A percentile compares a stretch with the other conserved stretches of the same genome.
Conservation (phyloP, 352 stramenopile species). For the Pythium sp. region DNA sequence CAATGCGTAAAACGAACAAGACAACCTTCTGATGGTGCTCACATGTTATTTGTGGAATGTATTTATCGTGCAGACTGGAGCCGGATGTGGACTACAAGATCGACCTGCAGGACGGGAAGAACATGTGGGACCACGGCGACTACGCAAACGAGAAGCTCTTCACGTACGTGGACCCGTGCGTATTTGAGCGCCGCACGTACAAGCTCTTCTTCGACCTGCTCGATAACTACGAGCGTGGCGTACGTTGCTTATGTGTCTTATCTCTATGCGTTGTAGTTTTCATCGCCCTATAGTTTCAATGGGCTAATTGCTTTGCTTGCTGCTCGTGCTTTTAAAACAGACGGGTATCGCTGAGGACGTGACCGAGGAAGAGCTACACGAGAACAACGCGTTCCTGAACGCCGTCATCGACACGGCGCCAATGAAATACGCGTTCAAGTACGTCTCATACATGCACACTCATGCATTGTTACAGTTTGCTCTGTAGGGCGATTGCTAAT, state of each 20-base stretch:
- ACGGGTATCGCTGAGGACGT: constrained; percentile 87
- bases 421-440: constrained; percentile 94
- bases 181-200: constrained; percentile 91
- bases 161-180: constrained; percentile 75
- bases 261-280: not conserved
- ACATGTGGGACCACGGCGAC: constrained; percentile 86
- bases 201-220: constrained; percentile 89
- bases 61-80: constrained; percentile 46
- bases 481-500: not conserved
- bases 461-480: not conserved
- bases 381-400: constrained; percentile 92
- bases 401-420: constrained; percentile 89
- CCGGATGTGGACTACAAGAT: constrained; percentile 91
- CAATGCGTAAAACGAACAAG: not conserved
- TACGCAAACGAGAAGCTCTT: constrained; percentile 90
- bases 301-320: not conserved
- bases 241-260: constrained; percentile 21
- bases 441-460: constrained; percentile 16
- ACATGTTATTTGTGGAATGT: not conserved
- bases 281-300: not conserved
- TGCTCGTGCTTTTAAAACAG: constrained; percentile 24
- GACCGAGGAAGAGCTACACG: constrained; percentile 79
- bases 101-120: constrained; percentile 92
- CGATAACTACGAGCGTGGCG: constrained; percentile 85
- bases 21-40: not conserved